A percentile compares a stretch with the other conserved stretches of the same genome.
phyloP scores from a whole-genome alignment of 768 basidiomycete species.

The Xanthoconium purpureum region DNA sequence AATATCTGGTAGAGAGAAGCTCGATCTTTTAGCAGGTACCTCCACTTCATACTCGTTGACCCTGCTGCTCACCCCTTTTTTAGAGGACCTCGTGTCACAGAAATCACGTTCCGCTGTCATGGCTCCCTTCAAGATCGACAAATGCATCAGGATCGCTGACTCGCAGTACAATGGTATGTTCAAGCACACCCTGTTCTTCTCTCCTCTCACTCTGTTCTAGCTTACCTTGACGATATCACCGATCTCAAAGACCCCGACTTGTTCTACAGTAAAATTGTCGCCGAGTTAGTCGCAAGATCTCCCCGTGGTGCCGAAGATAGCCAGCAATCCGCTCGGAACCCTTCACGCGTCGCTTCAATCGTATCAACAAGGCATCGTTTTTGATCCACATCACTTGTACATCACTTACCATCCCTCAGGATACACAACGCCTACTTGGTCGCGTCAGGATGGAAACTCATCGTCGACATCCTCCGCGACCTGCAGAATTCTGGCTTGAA shows the following conservation, averaged over 20 bases:
- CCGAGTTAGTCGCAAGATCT: slow-evolving; percentile 53
- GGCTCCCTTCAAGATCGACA: slow-evolving; percentile 61
- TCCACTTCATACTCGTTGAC: neutral
- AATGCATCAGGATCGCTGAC: slow-evolving; percentile 65
- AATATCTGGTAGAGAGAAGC: slow-evolving; percentile 74
- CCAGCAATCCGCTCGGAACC: slow-evolving; percentile 34
- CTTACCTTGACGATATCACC: slow-evolving; percentile 66
- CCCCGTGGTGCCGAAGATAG: slow-evolving; percentile 30
- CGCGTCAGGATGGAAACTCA: slow-evolving; percentile 79
- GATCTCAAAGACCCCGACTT: slow-evolving; percentile 63
- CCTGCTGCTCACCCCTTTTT: neutral
- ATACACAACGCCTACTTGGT: slow-evolving; percentile 81
- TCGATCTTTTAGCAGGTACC: slow-evolving; percentile 73
- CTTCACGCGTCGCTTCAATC: slow-evolving; percentile 53
- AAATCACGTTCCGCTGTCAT: slow-evolving; percentile 56
- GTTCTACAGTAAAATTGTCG: slow-evolving; percentile 55
- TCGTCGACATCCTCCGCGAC: slow-evolving; percentile 54
- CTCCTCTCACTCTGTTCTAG: slow-evolving; percentile 34
- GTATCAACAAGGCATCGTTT: slow-evolving; percentile 54
- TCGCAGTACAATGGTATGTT: slow-evolving; percentile 67
- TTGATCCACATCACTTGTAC: neutral
- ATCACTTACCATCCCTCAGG: slow-evolving; percentile 36
- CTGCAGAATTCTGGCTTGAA: slow-evolving; percentile 53
- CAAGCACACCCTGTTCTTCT: neutral
- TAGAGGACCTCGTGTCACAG: slow-evolving; percentile 63